These are phyloP conservation scores for Coemansia sp. DNA, from an alignment of 192 early-diverging fungal species.

Conservation along the genomic window DNA sequence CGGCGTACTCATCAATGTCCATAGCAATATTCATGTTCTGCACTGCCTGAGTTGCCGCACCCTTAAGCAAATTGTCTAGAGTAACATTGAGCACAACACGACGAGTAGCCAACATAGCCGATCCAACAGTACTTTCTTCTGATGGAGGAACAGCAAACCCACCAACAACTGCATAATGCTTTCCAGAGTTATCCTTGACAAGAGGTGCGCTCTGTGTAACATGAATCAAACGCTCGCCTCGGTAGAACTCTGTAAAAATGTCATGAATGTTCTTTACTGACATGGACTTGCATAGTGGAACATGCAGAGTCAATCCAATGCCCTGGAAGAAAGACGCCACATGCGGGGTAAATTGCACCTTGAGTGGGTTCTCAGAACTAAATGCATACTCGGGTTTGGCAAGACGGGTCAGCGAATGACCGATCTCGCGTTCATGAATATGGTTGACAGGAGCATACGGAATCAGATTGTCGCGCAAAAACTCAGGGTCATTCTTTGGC, in stretches of 20 bases:
- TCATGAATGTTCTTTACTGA: constrained; percentile 68
- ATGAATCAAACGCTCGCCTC: constrained; percentile 77
- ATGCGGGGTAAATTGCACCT: constrained; percentile 83
- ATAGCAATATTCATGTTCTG: constrained; percentile 96
- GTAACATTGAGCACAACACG: constrained; percentile 88
- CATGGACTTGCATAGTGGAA: constrained; percentile 79
- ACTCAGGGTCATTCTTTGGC: constrained; percentile 88
- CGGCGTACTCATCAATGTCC: constrained; percentile 84
- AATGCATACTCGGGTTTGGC: constrained; percentile 10
- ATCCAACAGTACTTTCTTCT: constrained; percentile 4
- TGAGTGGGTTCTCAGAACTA: constrained; percentile 25
- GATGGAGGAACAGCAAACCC: constrained; percentile 83
- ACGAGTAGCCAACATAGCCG: constrained; percentile 55
- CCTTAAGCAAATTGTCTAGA: constrained; percentile 97
- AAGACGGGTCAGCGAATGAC: constrained; percentile 63
- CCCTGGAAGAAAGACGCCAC: constrained; percentile 94
- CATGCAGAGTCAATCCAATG: constrained; percentile 83
- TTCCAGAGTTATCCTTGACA: constrained; percentile 85
- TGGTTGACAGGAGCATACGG: constrained; percentile 91
- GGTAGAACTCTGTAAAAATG: constrained; percentile 71
- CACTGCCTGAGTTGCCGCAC: constrained; percentile 97
- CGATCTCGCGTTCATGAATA: constrained; percentile 94
- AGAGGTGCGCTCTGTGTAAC: constrained; percentile 75
- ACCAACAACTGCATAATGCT: constrained; percentile 87
- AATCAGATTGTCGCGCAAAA: constrained; percentile 86